phyloP scores from a whole-genome alignment of 2,329 filamentous ascomycete species.

The Xylaria sp. region DNA sequence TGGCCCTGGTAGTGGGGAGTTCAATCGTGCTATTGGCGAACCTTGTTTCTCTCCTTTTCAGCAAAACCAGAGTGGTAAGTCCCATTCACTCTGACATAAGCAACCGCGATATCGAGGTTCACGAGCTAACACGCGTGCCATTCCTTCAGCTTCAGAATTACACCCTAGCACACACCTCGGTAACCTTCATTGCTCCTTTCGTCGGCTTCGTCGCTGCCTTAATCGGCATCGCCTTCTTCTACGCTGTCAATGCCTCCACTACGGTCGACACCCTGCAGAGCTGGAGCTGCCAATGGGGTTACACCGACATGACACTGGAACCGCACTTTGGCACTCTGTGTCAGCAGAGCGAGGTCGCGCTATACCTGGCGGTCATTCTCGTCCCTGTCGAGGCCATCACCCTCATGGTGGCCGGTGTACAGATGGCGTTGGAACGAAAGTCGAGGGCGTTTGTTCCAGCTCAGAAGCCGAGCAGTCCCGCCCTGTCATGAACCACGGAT shows the following conservation, averaged over 20 bases:
- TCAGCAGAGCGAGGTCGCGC: constrained; percentile 58
- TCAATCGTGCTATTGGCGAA: constrained; percentile 56
- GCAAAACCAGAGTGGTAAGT: constrained; percentile 58
- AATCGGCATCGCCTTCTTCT: constrained; percentile 62
- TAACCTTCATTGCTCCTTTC: constrained; percentile 48
- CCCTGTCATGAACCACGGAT: constrained; percentile 27
- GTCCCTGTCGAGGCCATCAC: constrained; percentile 61
- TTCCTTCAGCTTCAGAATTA: constrained; percentile 48
- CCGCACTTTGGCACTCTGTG: constrained; percentile 64
- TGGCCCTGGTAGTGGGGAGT: constrained; percentile 59
- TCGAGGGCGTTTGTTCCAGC: constrained; percentile 22
- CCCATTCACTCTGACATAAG: not conserved
- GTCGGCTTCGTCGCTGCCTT: constrained; percentile 54
- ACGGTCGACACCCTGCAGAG: constrained; percentile 61
- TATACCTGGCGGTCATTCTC: constrained; percentile 61
- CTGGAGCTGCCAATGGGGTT: constrained; percentile 67
- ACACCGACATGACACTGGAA: constrained; percentile 55
- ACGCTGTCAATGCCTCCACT: constrained; percentile 59
- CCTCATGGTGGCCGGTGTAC: constrained; percentile 53
- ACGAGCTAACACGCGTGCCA: constrained; percentile 17
- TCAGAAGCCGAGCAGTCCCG: constrained; percentile 37
- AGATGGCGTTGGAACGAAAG: constrained; percentile 52
- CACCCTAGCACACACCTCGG: constrained; percentile 43
- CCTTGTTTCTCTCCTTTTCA: constrained; percentile 52
- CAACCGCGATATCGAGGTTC: not conserved